phyloP scores from a whole-genome alignment of 2,329 filamentous ascomycete genomes.

The Microdochium nivale region DNA sequence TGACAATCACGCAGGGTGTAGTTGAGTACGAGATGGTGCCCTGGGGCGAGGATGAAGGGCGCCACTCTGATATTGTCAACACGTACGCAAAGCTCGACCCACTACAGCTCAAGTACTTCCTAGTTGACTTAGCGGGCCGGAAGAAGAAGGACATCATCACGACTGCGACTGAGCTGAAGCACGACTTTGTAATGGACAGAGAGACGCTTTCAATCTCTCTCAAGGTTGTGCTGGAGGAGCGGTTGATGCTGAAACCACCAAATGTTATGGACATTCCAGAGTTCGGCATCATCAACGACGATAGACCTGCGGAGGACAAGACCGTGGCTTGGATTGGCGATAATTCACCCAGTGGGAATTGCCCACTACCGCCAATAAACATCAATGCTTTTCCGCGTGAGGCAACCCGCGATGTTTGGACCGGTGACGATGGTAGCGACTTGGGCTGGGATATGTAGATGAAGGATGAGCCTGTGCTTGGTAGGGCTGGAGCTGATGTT shows the following conservation, averaged over 20 bases:
- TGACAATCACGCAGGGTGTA: not conserved
- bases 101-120: conserved; percentile 37
- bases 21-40: conserved; percentile 13
- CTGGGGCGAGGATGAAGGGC: conserved; percentile 16
- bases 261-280: conserved; percentile 7
- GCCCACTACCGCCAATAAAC: conserved; percentile 10
- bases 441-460: not conserved
- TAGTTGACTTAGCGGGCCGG: conserved; percentile 36
- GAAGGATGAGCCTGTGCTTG: not conserved
- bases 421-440: conserved; percentile 15
- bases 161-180: conserved; percentile 19
- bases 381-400: conserved; percentile 10
- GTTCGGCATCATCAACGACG: conserved; percentile 18
- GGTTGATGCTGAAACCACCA: conserved; percentile 8
- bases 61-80: conserved; percentile 20
- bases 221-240: conserved; percentile 17
- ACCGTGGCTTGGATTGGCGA: conserved; percentile 10
- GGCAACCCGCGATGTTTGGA: conserved; percentile 6
- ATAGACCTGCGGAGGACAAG: conserved; percentile 8
- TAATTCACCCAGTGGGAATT: conserved; percentile 12
- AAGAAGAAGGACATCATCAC: conserved; percentile 34
- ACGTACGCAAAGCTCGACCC: conserved; percentile 41
- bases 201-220: conserved; percentile 17
- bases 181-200: conserved; percentile 29
- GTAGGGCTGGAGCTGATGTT: not conserved